Conservation (phyloP, 2,329 filamentous ascomycete species). For the Curvularia verruculosa region DNA sequence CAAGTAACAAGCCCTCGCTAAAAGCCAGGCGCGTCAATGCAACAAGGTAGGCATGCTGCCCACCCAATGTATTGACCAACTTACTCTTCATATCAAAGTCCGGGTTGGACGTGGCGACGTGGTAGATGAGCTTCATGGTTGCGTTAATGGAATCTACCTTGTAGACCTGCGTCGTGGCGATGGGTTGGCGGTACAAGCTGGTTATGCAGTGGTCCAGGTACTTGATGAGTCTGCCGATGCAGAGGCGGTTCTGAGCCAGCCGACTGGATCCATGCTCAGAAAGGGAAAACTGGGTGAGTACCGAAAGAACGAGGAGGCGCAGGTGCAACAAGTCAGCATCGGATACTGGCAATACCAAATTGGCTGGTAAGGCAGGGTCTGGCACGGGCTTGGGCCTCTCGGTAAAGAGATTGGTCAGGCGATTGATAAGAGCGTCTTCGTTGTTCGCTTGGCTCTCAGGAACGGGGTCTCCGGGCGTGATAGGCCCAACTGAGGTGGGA, state of each 20-base stretch:
- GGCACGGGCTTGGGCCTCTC: conserved; percentile 56
- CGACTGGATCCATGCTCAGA: conserved; percentile 65
- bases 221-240: conserved; percentile 75
- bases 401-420: conserved; percentile 66
- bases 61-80: conserved; percentile 71
- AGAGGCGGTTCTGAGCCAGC: conserved; percentile 70
- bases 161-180: conserved; percentile 45
- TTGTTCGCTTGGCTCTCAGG: conserved; percentile 42
- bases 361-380: conserved; percentile 23
- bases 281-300: conserved; percentile 65
- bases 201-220: conserved; percentile 76
- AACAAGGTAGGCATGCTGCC: conserved; percentile 81
- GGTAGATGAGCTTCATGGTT: conserved; percentile 65
- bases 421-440: conserved; percentile 62
- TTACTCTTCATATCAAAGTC: conserved; percentile 73
- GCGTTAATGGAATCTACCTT: conserved; percentile 63
- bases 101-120: conserved; percentile 66
- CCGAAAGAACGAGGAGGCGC: conserved; percentile 54
- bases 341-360: conserved; percentile 14
- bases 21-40: conserved; percentile 85
- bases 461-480: conserved; percentile 57
- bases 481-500: conserved; percentile 69
- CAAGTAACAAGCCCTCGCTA: conserved; percentile 77
- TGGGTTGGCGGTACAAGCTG: conserved; percentile 57
- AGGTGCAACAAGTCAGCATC: conserved; percentile 52